Evolutionary conservation across 1,284 basidiomycete species (phyloP), one percentile per base, ranked within the genome.

Genomic region (Vanrija humicola): DNA sequence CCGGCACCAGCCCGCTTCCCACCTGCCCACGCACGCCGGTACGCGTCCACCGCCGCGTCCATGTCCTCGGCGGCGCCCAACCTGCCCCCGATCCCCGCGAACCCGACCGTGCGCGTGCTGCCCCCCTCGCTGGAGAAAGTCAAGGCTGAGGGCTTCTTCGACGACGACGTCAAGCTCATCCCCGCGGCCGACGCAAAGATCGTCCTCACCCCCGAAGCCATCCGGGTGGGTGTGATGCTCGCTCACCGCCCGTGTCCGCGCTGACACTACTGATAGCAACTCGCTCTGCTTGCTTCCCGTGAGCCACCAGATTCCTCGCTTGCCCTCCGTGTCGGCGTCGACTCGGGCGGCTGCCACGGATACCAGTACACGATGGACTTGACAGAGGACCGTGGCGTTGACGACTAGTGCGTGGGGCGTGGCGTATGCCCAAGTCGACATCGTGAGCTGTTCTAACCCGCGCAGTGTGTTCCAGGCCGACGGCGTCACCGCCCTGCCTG

Each of bases 351-450:
- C 25, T 83, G 82, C 67, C 82, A 83, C 61, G 82, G 82, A 5
- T 83, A 82, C 62, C 81, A 82, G 59, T 82, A 82, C 69, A 81
- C 79, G 54, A 80, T 83, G 74, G 78, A 79, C 40, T 60, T 83
- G 12, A 78, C 77, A 0, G 73, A 79, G 53, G 65, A 77, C 29
- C 69, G 77, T 3, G 75, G 73, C 6, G 69, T 70, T 8, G 79
- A 80, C 52, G 81, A 82, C 62, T 82, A 81, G 80, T 81, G 59
- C 67, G 79, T 73, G 7, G 21, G 42, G 12, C 16, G 6, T 23
- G 38, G 21, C 21, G 21, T 23, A 5, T 23, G 21, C 21, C 21
- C 21, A 5, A 23, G 21, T 23, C 21, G 21, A n/a, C n/a, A n/a
- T n/a, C n/a, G n/a, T n/a, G n/a, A n/a, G n/a, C n/a, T 23, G 21